phyloP scores from a whole-genome alignment of 2,329 filamentous ascomycete species.

The Metarhizium anisopliae region DNA sequence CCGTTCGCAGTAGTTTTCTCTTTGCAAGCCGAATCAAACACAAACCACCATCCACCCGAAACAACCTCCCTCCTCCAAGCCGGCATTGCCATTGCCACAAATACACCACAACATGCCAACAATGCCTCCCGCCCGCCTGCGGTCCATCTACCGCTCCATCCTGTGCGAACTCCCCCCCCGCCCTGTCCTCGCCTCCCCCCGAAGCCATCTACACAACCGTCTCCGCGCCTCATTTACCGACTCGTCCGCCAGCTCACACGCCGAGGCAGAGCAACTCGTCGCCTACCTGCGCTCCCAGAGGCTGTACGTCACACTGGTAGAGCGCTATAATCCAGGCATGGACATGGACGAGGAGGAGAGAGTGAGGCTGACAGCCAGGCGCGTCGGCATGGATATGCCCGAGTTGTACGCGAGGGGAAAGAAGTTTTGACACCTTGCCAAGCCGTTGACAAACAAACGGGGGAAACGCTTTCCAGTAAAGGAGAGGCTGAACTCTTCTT shows the following conservation, averaged over 20 bases:
- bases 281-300: slow-evolving; percentile 80
- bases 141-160: slow-evolving; percentile 78
- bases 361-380: slow-evolving; percentile 71
- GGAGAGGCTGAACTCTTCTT: not conserved
- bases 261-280: slow-evolving; percentile 62
- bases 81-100: not conserved
- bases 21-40: too few relatives aligned
- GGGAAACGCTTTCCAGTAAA: not conserved
- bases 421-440: not conserved
- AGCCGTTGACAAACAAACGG: not conserved
- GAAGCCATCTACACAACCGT: slow-evolving; percentile 40
- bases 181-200: slow-evolving; percentile 42
- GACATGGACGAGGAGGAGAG: slow-evolving; percentile 79
- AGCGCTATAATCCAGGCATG: slow-evolving; percentile 92
- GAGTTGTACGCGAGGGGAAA: slow-evolving; percentile 37
- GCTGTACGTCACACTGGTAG: slow-evolving; percentile 69
- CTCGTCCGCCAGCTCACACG: slow-evolving; percentile 14
- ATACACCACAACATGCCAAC: slow-evolving; percentile 20
- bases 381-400: slow-evolving; percentile 86
- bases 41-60: not conserved
- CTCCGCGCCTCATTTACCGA: slow-evolving; percentile 20
- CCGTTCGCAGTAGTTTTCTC: too few relatives aligned
- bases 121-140: slow-evolving; percentile 41
- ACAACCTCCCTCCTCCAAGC: not conserved
- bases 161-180: slow-evolving; percentile 82